Evolutionary conservation across 352 stramenopile genomes (phyloP), one percentile per base, ranked within the genome.

Genomic region (Phytophthora megakarya): DNA sequence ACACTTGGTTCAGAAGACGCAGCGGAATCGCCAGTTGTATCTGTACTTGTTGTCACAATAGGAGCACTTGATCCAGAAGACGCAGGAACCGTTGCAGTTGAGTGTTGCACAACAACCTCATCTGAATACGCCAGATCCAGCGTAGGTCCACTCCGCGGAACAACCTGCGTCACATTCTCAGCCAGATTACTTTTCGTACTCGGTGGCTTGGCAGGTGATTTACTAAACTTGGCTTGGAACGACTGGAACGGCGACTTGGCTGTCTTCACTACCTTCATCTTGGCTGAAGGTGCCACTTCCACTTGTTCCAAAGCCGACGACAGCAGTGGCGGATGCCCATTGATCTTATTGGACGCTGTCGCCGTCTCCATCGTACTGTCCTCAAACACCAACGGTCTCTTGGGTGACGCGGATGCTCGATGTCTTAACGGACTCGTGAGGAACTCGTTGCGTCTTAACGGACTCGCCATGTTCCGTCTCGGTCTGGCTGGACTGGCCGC

Each of bases 191-290:
- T 62, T n/a, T 32, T 63, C 35, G 18, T 49, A 37, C 51, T 54
- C 3, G 39, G 18, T 28, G 32, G 23, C 42, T 61, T 66, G 15
- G 40, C 65, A 37, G 69, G 59, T 1, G 65, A 76, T 35, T 64
- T 52, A 21, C 57, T 76, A 26, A 89, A 72, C 58, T 93, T 93
- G 45, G 78, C 84, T 54, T 92, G 84, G 56, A 93, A 90, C 19
- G 84, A 93, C 61, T 89, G 78, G 61, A 92, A 93, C 10, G 84
- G 84, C 3, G 84, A 92, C 53, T 90, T 92, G 3, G 80, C 61
- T 2, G 73, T 56, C n/a, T 23, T 59, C 32, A 62, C 49, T 35
- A 57, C 45, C 37, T 65, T 70, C 15, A 30, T 26, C 38, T 70
- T 74, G 1, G 61, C 46, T 25, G 68, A 33, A 52, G 67, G 67